These are phyloP conservation scores for Chenopodium album DNA, from an alignment of 148 eudicot genomes.

Conservation along the genomic window DNA sequence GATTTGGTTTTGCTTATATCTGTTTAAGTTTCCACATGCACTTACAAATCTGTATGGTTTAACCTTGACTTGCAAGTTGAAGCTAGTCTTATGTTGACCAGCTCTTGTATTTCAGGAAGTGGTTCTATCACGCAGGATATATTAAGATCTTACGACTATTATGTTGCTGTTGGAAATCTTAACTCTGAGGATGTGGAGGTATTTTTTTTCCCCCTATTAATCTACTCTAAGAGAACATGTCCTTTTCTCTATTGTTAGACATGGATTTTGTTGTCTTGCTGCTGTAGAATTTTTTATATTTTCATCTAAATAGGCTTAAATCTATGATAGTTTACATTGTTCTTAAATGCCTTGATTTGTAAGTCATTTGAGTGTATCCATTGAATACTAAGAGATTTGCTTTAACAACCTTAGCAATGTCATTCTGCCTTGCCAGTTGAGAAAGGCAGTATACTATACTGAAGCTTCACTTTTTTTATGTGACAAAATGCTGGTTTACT, in stretches of 20 bases:
- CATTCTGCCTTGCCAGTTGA: background rate
- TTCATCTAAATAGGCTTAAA: background rate
- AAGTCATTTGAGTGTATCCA: background rate
- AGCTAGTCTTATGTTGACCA: background rate
- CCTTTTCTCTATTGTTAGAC: background rate
- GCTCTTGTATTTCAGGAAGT: conserved; percentile 46
- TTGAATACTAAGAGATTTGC: background rate
- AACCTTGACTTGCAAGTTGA: conserved; percentile 1
- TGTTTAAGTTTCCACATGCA: background rate
- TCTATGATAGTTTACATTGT: background rate
- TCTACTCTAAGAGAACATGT: background rate
- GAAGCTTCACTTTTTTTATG: background rate
- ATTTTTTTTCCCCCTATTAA: background rate
- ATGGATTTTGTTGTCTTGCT: background rate
- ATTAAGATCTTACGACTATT: conserved; percentile 50
- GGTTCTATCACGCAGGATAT: conserved; percentile 61
- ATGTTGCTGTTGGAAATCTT: conserved; percentile 73
- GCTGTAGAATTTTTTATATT: background rate
- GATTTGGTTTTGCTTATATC: conserved; percentile 6
- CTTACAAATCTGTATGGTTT: background rate
- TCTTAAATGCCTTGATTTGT: background rate
- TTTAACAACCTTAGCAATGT: background rate
- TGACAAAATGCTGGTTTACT: background rate
- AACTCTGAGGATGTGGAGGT: conserved; percentile 59
- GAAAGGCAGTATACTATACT: background rate